Evolutionary conservation across 176 grass and related monocot genomes (phyloP).

Genomic region (Saccharum spontaneum): DNA sequence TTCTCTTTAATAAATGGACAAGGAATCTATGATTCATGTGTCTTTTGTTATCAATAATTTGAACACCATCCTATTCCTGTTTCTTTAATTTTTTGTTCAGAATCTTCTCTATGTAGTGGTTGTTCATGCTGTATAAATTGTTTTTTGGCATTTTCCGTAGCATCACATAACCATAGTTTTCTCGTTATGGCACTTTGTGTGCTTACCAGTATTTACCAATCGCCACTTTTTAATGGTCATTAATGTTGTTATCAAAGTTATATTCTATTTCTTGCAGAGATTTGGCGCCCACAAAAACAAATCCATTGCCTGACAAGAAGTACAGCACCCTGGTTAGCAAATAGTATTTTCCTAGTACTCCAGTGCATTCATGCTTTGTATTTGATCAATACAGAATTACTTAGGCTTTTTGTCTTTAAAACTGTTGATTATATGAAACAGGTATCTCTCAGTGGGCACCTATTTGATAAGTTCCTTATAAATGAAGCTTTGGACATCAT

Average conservation of each 20-base stretch:
- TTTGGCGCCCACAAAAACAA: constrained; percentile 45
- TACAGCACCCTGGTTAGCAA: constrained; percentile 72
- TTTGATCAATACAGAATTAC: not conserved
- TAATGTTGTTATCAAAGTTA: constrained; percentile 1
- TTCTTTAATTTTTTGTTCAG: not conserved
- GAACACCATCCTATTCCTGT: not conserved
- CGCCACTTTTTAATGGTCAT: not conserved
- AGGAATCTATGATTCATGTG: not conserved
- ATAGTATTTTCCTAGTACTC: constrained; percentile 22
- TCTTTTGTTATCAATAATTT: not conserved
- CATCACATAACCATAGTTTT: not conserved
- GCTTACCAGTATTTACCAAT: not conserved
- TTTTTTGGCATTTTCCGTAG: not conserved
- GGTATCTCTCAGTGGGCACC: constrained; percentile 93
- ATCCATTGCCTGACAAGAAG: constrained; percentile 65
- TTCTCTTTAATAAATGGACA: not conserved
- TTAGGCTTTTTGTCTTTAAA: not conserved
- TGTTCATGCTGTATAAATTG: not conserved
- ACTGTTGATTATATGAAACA: constrained; percentile 36
- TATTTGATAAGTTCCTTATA: constrained; percentile 97
- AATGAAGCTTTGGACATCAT: constrained; percentile 96
- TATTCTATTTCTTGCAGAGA: constrained; percentile 65
- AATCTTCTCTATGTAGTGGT: not conserved
- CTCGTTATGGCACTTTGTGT: not conserved
- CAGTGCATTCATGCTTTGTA: constrained; percentile 6